These are phyloP conservation scores for Selenicereus undatus DNA, from an alignment of 148 eudicot species.

Conservation along the genomic window DNA sequence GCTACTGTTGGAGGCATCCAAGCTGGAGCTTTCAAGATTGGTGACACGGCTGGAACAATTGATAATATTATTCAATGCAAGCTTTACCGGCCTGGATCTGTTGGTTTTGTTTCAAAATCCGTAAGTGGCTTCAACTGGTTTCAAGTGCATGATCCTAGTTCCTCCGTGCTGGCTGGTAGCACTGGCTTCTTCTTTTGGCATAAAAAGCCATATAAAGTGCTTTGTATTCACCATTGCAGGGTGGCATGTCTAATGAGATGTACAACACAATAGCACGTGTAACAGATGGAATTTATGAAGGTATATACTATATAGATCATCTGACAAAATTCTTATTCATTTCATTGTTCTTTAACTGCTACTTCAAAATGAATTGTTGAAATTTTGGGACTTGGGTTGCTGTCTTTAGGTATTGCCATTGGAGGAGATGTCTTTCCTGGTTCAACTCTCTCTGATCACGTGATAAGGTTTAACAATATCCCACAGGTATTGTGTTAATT, in stretches of 20 bases:
- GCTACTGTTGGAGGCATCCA: slow-evolving; percentile 98
- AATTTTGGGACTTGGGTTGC: slow-evolving; percentile 7
- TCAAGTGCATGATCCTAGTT: neutral
- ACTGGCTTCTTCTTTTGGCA: neutral
- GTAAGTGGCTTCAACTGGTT: slow-evolving; percentile 40
- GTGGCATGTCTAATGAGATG: slow-evolving; percentile 98
- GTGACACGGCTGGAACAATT: slow-evolving; percentile 95
- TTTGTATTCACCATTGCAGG: slow-evolving; percentile 44
- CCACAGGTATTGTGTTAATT: slow-evolving; percentile 63
- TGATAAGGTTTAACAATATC: slow-evolving; percentile 90
- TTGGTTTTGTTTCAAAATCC: slow-evolving; percentile 98
- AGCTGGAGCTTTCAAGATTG: slow-evolving; percentile 98
- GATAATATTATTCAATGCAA: slow-evolving; percentile 91
- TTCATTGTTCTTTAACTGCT: slow-evolving; percentile 6
- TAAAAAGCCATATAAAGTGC: neutral
- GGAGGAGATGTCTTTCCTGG: slow-evolving; percentile 99
- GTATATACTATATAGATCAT: slow-evolving; percentile 43
- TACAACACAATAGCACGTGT: slow-evolving; percentile 95
- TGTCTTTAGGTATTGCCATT: slow-evolving; percentile 74
- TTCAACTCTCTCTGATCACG: slow-evolving; percentile 96
- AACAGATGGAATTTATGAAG: slow-evolving; percentile 96
- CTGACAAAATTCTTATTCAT: neutral
- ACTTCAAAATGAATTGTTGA: neutral
- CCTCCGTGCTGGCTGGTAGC: neutral
- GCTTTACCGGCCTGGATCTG: slow-evolving; percentile 97